Base-by-base conservation (phyloP, 139 green algal species). In the Coelastrella sp. region DNA sequence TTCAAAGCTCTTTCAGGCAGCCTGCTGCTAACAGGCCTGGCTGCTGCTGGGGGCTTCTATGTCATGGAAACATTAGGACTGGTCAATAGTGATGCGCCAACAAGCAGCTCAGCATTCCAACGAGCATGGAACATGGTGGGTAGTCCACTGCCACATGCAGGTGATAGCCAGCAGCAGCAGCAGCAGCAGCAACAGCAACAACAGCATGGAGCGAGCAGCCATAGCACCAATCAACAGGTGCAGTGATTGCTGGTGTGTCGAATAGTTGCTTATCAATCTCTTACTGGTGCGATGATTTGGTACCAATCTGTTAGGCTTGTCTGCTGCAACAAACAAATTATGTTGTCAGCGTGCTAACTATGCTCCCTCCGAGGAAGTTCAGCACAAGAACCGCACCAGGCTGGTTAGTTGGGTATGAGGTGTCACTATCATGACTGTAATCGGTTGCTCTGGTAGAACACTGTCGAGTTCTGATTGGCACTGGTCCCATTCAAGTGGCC, bases 11-110 rank as follows among this genome's bases (percentile, higher is more conserved):
- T 88, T 35, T 20, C 68, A 15, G 84, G 49, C 84, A 88, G 84
- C 61, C 68, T 88, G 68, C 22, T 88, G 66, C 66, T 88, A 19
- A 88, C 84, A 8, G 84, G 84, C 7, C 22, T 57, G 58, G 84
- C 84, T 81, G 84, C 84, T 59, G 84, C 84, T 57, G 84, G 84
- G 22, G 20, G 84, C 66, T 88, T 88, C 84, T 88, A 80, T 61
- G 68, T 60, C 4, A 56, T 88, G 84, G 19, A 88, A 49, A n/a
- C 25, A 12, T 24, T 80, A n/a, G 84, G 84, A 17, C 27, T 88
- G 17, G 84, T 88, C 49, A 80, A 56, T 35, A 80, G 68, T n/a
- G 84, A 88, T 7, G 68, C 68, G 8, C 84, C 84, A 14, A 68
- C 84, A 19, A 68, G 20, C 22, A 68, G 4, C 7, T 58, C 49